Evolutionary conservation across 176 grass and related monocot species (phyloP).

Genomic region (Zoysia japonica): DNA sequence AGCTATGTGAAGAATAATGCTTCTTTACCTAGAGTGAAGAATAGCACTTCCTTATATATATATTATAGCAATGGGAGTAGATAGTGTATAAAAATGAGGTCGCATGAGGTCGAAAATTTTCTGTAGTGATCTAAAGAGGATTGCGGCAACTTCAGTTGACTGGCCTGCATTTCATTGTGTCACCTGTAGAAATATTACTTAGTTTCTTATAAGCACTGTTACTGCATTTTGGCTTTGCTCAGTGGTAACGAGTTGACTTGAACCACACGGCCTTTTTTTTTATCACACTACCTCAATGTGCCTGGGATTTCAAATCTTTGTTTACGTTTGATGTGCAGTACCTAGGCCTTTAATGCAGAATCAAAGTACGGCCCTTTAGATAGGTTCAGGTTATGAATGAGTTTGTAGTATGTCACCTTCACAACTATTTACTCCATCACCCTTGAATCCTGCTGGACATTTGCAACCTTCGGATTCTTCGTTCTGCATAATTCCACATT

Average conservation of each 20-base stretch:
- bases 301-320: not conserved
- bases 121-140: not conserved
- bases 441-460: conserved; percentile 74
- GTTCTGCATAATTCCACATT: conserved; percentile 50
- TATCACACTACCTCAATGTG: not conserved
- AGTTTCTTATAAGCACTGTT: conserved; percentile 8
- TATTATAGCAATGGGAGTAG: not conserved
- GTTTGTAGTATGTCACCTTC: conserved; percentile 55
- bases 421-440: conserved; percentile 72
- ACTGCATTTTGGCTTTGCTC: conserved; percentile 4
- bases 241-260: not conserved
- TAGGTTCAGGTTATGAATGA: not conserved
- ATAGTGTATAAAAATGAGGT: not conserved
- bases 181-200: not conserved
- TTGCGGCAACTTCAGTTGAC: not conserved
- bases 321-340: not conserved
- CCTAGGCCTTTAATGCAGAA: not conserved
- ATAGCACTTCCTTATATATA: not conserved
- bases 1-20: no score
- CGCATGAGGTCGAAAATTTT: not conserved
- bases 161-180: not conserved
- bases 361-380: conserved; percentile 22
- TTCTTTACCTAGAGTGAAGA: not conserved
- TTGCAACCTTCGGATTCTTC: conserved; percentile 76
- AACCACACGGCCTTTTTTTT: not conserved